These are phyloP conservation scores for Pseudognaphalium luteoalbum DNA, from an alignment of 129 eudicot genomes.

Conservation along the genomic window DNA sequence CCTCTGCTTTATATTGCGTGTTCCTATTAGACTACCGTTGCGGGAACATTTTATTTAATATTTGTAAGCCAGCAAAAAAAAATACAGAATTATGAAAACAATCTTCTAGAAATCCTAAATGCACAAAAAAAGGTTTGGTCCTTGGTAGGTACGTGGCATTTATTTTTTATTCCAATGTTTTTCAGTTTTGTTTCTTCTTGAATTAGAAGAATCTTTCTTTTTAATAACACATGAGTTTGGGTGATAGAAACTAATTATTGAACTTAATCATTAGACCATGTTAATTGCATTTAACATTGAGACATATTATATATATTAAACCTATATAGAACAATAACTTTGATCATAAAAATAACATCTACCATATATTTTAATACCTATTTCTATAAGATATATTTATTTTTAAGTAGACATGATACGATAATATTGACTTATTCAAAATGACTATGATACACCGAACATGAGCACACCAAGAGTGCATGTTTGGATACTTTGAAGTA, in stretches of 20 bases:
- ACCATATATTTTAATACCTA: background rate
- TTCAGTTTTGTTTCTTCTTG: constrained; percentile 28
- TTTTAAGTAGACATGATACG: background rate
- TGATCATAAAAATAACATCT: background rate
- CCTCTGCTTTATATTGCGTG: too few relatives aligned
- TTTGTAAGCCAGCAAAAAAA: background rate
- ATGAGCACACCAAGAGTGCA: background rate
- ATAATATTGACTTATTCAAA: background rate
- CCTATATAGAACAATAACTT: background rate
- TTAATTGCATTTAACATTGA: constrained; percentile 22
- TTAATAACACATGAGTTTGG: constrained; percentile 33
- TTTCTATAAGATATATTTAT: background rate
- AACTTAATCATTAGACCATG: constrained; percentile 38
- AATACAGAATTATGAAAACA: constrained; percentile 17
- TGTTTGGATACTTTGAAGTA: too few relatives aligned
- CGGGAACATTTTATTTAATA: too few relatives aligned
- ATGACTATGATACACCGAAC: background rate
- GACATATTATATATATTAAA: background rate
- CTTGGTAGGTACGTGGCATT: constrained; percentile 34
- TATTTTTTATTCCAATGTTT: constrained; percentile 21
- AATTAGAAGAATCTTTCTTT: constrained; percentile 31
- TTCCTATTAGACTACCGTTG: too few relatives aligned
- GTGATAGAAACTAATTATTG: constrained; percentile 38
- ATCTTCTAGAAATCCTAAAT: constrained; percentile 32
- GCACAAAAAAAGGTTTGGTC: constrained; percentile 24